Conservation (phyloP, 1,284 basidiomycete genomes). For the Cerioporus squamosus region DNA sequence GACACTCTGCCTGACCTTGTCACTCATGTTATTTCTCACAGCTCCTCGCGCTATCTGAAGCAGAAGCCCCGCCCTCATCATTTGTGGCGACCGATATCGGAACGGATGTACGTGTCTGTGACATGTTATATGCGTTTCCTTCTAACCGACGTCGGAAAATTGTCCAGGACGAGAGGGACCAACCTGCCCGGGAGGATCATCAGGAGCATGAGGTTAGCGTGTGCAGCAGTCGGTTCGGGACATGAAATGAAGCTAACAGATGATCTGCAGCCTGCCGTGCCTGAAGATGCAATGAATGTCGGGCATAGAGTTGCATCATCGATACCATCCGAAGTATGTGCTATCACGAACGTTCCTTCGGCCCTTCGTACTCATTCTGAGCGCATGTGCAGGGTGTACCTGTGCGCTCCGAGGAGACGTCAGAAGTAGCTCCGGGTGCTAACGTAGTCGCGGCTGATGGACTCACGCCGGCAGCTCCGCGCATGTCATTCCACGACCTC, state of each 20-base stretch:
- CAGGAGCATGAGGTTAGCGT: conserved; percentile 7
- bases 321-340: conserved; percentile 9
- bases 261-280: conserved; percentile 8
- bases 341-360: not conserved
- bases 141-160: not conserved
- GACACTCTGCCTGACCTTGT: not conserved
- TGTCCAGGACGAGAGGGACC: conserved; percentile 16
- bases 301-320: conserved; percentile 1
- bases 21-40: not conserved
- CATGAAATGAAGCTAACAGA: not conserved
- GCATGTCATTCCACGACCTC: conserved; percentile 44
- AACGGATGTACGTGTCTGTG: conserved; percentile 18
- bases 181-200: not conserved
- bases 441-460: not conserved
- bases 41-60: conserved; percentile 20
- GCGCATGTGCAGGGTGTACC: conserved; percentile 1
- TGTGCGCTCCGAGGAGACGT: not conserved
- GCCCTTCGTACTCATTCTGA: not conserved
- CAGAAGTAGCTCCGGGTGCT: not conserved
- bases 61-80: conserved; percentile 30
- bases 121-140: not conserved
- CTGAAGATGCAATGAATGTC: not conserved
- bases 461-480: conserved; percentile 1
- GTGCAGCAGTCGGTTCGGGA: not conserved
- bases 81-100: conserved; percentile 20